Base-by-base conservation (phyloP, 169 alveolate genomes). In the Cryptosporidium muris region DNA sequence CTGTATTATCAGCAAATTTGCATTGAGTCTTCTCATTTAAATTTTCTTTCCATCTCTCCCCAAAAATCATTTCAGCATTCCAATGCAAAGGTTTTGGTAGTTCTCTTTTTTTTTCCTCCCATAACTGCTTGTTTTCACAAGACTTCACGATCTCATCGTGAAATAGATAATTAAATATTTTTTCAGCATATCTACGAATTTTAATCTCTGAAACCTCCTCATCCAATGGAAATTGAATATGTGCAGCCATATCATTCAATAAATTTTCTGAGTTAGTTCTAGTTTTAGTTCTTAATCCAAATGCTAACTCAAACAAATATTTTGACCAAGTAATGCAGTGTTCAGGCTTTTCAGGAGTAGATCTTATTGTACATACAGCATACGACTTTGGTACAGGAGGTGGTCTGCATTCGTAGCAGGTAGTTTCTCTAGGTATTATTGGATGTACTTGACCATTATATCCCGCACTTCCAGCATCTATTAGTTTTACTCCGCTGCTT, bases 301-400 rank as follows among this genome's bases (percentile, higher is more conserved):
- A 93, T 80, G 92, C 66, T 34, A 80, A 89, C 82, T 95, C 97
- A 81, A 94, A 95, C 37, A 96, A 94, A 52, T 92, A 90, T 81
- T 96, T 95, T 11, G 98, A 98, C 98, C 99, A 98, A 51, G 97
- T 99, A 7, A 98, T 94, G 91, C 99, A 97, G 90, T 98, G 99
- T 81, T 96, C 98, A 49, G 99, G 97, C 88, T 95, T 95, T 51
- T 97, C 97, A 36, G 99, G 99, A n/a, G 96, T 95, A 80, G 97
- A 95, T 49, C 99, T 95, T 34, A 98, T 96, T 25, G 99, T 97
- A 80, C 99, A 98, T 48, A 98, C 97, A 3, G 99, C 99, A 58
- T 92, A 96, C 38, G 94, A 81, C 91, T 95, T 95, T 60, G 92
- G 93, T 54, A 91, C 85, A 1, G 96, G 95, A 81, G 92, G 92